These are phyloP conservation scores for Dryadomyces quercivorus DNA, from an alignment of 2,329 filamentous ascomycete species.

Conservation along the genomic window DNA sequence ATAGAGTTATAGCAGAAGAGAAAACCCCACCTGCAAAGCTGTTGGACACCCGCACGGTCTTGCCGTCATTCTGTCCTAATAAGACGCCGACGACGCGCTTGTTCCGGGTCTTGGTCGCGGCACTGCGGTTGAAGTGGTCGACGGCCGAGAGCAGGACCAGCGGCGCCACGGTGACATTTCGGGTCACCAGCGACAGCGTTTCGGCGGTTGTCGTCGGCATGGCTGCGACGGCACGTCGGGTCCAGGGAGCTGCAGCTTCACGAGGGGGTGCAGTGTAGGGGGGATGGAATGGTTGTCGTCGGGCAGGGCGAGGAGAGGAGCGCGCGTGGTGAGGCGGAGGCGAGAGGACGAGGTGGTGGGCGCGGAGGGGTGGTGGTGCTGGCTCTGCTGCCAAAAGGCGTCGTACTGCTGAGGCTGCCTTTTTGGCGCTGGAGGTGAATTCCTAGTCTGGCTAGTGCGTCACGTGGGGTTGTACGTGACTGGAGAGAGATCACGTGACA, in stretches of 20 bases:
- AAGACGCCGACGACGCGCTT: constrained; percentile 89
- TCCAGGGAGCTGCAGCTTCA: constrained; percentile 7
- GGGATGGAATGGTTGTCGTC: background rate
- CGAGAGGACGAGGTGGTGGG: background rate
- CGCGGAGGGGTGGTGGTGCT: background rate
- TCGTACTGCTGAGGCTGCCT: constrained; percentile 14
- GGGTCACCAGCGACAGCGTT: constrained; percentile 85
- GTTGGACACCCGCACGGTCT: constrained; percentile 94
- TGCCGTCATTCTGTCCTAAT: constrained; percentile 89
- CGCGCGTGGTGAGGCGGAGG: background rate
- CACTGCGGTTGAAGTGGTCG: constrained; percentile 94
- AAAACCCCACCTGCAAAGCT: constrained; percentile 85
- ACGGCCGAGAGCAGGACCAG: constrained; percentile 94
- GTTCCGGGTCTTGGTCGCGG: constrained; percentile 71
- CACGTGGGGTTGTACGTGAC: background rate
- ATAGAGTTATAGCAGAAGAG: no score
- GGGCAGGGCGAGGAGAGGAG: no score
- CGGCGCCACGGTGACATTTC: constrained; percentile 92
- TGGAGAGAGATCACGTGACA: background rate
- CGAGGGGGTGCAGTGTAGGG: background rate
- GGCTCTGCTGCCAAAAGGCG: constrained; percentile 5
- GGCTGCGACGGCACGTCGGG: constrained; percentile 21
- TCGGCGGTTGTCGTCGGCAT: constrained; percentile 98
- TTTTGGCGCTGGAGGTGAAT: constrained; percentile 9
- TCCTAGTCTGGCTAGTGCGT: constrained; percentile 9